These are phyloP conservation scores for Rhizopus stolonifer DNA, from an alignment of 371 early-diverging fungal species.

Conservation along the genomic window DNA sequence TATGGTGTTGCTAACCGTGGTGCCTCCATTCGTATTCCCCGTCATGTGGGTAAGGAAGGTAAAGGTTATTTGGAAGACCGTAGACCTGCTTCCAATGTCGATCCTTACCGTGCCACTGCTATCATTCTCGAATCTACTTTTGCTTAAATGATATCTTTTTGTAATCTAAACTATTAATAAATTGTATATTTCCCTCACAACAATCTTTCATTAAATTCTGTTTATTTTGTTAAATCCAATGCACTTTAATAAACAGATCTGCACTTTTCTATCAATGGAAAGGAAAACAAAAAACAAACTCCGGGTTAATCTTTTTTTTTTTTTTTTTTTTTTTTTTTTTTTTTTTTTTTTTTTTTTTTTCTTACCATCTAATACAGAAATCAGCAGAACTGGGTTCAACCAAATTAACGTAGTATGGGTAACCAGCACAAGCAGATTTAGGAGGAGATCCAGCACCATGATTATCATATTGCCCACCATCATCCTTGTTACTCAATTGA, in stretches of 20 bases:
- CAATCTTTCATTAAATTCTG: too few species aligned
- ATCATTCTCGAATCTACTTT: constrained; percentile 58
- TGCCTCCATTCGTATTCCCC: constrained; percentile 68
- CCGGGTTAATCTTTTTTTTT: too few species aligned
- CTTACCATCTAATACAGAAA: constrained; percentile 42
- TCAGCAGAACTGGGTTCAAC: constrained; percentile 37
- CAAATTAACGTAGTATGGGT: constrained; percentile 40
- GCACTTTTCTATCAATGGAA: too few species aligned
- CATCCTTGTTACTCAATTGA: constrained; percentile 34
- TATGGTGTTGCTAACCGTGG: constrained; percentile 67
- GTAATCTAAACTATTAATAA: too few species aligned
- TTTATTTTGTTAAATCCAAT: too few species aligned
- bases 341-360: too few species aligned
- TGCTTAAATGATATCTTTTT: too few species aligned
- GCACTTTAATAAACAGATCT: too few species aligned
- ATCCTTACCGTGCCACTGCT: constrained; percentile 62
- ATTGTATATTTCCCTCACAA: too few species aligned
- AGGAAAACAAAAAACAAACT: neutral
- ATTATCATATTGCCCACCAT: constrained; percentile 50
- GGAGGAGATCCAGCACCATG: constrained; percentile 35
- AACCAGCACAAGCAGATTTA: constrained; percentile 36
- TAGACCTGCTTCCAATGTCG: constrained; percentile 66
- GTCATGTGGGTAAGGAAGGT: constrained; percentile 60
- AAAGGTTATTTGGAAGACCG: constrained; percentile 65
- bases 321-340: too few species aligned